A percentile compares a stretch with the other conserved stretches of the same genome.
Evolutionary conservation across 176 grass and related monocot genomes (phyloP).

Genomic region (Guadua angustifolia): DNA sequence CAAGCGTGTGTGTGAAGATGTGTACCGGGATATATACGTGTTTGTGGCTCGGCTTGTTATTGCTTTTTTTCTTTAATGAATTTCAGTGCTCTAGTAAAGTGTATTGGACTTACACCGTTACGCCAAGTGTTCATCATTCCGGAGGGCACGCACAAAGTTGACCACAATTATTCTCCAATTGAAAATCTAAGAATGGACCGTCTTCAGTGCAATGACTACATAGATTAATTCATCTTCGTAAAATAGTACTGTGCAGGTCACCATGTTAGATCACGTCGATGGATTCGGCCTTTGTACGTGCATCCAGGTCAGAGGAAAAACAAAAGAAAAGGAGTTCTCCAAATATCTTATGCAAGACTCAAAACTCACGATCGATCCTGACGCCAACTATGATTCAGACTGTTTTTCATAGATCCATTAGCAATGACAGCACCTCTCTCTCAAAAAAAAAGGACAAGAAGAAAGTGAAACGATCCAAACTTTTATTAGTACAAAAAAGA

Average conservation of each 20-base stretch:
- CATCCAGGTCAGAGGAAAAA: conserved; percentile 4
- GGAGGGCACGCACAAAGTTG: too few species aligned
- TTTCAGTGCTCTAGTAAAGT: too few species aligned
- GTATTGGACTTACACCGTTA: too few species aligned
- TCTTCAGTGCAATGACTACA: not conserved
- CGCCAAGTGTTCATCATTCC: too few species aligned
- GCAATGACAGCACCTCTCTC: not conserved
- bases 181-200: not conserved
- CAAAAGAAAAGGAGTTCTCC: not conserved
- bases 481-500: too few species aligned
- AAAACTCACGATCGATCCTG: conserved; percentile 3
- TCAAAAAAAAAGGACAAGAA: not conserved
- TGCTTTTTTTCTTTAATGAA: too few species aligned
- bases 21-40: too few species aligned
- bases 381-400: not conserved
- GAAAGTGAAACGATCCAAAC: not conserved
- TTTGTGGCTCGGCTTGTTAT: too few species aligned
- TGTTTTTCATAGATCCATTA: not conserved
- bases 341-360: not conserved
- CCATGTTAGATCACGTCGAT: conserved; percentile 43
- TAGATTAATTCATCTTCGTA: not conserved
- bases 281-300: conserved; percentile 21
- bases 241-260: not conserved
- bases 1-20: too few species aligned
- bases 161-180: too few species aligned